Evolutionary conservation across 2,329 filamentous ascomycete genomes (phyloP), one percentile per base, ranked within the genome.

Genomic region (Fusarium devonianum): DNA sequence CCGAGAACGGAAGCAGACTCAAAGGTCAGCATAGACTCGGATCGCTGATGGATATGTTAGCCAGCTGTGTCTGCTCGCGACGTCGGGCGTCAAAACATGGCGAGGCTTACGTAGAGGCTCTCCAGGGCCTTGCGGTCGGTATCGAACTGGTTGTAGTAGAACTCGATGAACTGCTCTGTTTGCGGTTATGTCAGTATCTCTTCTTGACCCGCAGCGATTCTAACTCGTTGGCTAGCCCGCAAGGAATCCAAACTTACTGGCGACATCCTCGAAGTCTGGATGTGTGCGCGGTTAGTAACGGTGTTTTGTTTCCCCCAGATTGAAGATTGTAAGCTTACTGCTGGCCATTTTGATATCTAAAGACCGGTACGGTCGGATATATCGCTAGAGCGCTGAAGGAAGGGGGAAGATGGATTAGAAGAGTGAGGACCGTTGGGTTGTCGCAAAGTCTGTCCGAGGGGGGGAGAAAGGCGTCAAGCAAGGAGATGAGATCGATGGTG

Each of bases 81-180:
- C 96, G 64, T 68, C 47, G n/a, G 8, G 23, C 11, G 21, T 19
- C 28, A 19, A 19, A 33, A 16, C 18, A 14, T 16, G 26, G 25
- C 19, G 16, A n/a, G 19, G 67, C 89, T 70, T 84, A 96, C 93
- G 80, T 97, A 97, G 77, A 97, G 90, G 55, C 75, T 68, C 11
- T 73, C 75, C 32, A 97, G 82, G 40, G 71, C 66, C 46, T 75
- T 74, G 67, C 92, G 87, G 74, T 92, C 81, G 54, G 69, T 58
- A 72, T 96, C 92, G 75, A 97, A 96, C 52, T 86, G 87, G 68
- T 87, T 80, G 83, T 96, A 97, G 85, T 97, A 97, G 80, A 88
- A 93, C 53, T 86, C 71, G 62, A 93, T 87, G 75, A 97, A 97
- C 76, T 95, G 84, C 73, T 87, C 92, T 97, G 37, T 61, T 49